Evolutionary conservation across 345 rosid species (phyloP).

Genomic region (Reutealis trisperma): DNA sequence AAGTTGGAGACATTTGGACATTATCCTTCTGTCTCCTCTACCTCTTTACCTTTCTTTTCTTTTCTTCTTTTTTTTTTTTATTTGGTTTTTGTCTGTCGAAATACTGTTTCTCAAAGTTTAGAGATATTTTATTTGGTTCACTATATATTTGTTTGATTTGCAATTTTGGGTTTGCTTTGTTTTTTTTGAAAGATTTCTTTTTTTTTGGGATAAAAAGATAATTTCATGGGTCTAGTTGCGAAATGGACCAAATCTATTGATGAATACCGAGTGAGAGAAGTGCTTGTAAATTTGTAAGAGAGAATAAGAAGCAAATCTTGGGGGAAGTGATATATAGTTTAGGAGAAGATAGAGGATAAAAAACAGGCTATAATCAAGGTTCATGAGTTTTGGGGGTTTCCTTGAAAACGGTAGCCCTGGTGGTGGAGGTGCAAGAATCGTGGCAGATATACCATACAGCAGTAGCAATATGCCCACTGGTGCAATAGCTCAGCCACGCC

Average conservation of each 20-base stretch:
- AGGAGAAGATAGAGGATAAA: slow-evolving; percentile 4
- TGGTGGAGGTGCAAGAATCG: slow-evolving; percentile 50
- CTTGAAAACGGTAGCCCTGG: slow-evolving; percentile 47
- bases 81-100: background rate
- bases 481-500: slow-evolving; percentile 54
- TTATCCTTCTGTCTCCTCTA: slow-evolving; percentile 60
- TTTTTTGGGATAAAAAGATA: background rate
- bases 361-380: background rate
- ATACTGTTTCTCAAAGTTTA: background rate
- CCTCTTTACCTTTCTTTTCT: slow-evolving; percentile 50
- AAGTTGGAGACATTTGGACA: slow-evolving; percentile 63
- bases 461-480: slow-evolving; percentile 52
- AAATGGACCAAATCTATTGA: background rate
- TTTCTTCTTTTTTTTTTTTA: slow-evolving; percentile 1
- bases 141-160: background rate
- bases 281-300: background rate
- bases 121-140: too few relatives aligned
- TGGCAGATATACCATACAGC: slow-evolving; percentile 44
- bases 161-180: background rate
- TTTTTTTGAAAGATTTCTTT: background rate
- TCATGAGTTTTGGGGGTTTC: slow-evolving; percentile 84
- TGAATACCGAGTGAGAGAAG: background rate
- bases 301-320: slow-evolving; percentile 8
- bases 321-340: background rate
- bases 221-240: background rate